Evolutionary conservation across 2,329 filamentous ascomycete species (phyloP), one percentile per base, ranked within the genome.

Genomic region (Cladophialophora carrionii): DNA sequence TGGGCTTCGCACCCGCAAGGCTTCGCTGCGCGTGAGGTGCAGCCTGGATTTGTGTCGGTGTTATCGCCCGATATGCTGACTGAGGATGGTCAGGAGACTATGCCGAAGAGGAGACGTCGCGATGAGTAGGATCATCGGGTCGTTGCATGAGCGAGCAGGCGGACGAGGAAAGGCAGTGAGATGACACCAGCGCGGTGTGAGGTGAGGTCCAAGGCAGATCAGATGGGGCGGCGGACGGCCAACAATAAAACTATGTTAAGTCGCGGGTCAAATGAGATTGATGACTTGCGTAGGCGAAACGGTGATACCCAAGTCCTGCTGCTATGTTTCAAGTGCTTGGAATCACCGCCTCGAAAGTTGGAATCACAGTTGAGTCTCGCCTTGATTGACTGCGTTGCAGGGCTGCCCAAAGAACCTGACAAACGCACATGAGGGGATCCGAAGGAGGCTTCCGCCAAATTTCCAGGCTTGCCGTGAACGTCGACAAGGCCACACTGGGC

Each of bases 1-100:
- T 53, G 51, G 58, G 55, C 57, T 57, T 62, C 49, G 51, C 62
- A 52, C 55, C 65, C 62, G 57, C 62, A 61, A 67, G 65, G 65
- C 65, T 67, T 67, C 49, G 52, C 49, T 52, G 20, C 37, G 43
- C 37, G 22, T 14, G 5, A 24, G 56, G 37, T 52, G 20, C 46
- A 52, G 24, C 26, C 57, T 52, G 26, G 32, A 53, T 29, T 37
- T 26, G n/a, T n/a, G 17, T 10, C 26, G 57, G 26, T 22, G 20
- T 26, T 22, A 51, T 60, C 48, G 31, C 34, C 31, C 17, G 46
- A 10, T 17, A 29, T 60, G 46, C n/a, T 29, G 57, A 24, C 26
- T 12, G 31, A 60, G n/a, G n/a, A 52, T 7, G 14, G 17, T 41
- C 20, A 52, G 48, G 32, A 57, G 37, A 53, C 53, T 31, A 61